Evolutionary conservation across 768 basidiomycete species (phyloP).

Genomic region (Suillus clintonianus): DNA sequence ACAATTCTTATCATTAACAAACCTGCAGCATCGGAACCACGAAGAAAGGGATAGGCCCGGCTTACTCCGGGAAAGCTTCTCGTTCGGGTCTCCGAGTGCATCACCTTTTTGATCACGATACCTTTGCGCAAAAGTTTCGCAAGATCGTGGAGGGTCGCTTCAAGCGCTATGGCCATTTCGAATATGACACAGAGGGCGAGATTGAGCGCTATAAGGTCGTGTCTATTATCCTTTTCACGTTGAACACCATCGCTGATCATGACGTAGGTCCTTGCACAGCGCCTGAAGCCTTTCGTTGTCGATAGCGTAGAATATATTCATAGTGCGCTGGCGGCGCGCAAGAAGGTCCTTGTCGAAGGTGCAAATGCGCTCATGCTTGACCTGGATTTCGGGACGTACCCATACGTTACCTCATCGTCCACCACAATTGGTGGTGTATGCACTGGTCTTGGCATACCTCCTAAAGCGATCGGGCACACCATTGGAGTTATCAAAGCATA

Average conservation of each 20-base stretch:
- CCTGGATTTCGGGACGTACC: constrained; percentile 97
- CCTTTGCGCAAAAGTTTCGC: constrained; percentile 90
- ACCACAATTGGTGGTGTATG: constrained; percentile 95
- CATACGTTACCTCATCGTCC: constrained; percentile 93
- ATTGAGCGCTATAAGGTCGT: constrained; percentile 87
- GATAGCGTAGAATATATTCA: constrained; percentile 90
- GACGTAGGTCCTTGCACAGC: constrained; percentile 73
- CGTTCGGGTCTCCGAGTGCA: constrained; percentile 95
- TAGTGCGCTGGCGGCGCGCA: constrained; percentile 69
- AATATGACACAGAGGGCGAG: constrained; percentile 98
- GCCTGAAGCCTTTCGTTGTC: constrained; percentile 84
- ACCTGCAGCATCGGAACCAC: constrained; percentile 88
- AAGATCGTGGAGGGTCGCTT: constrained; percentile 95
- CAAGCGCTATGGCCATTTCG: constrained; percentile 97
- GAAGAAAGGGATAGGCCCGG: constrained; percentile 97
- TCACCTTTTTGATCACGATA: constrained; percentile 86
- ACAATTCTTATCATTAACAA: not conserved
- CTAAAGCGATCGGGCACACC: constrained; percentile 79
- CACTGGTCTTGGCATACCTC: constrained; percentile 97
- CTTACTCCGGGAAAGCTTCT: constrained; percentile 96
- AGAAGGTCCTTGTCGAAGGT: constrained; percentile 90
- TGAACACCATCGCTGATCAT: not conserved
- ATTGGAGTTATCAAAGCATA: constrained; percentile 98
- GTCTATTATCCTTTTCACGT: not conserved
- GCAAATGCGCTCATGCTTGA: constrained; percentile 99